A percentile compares a stretch with the other conserved stretches of the same genome.
These are phyloP conservation scores for Aspergillus fructus DNA, from an alignment of 2,329 filamentous ascomycete species.

Conservation along the genomic window DNA sequence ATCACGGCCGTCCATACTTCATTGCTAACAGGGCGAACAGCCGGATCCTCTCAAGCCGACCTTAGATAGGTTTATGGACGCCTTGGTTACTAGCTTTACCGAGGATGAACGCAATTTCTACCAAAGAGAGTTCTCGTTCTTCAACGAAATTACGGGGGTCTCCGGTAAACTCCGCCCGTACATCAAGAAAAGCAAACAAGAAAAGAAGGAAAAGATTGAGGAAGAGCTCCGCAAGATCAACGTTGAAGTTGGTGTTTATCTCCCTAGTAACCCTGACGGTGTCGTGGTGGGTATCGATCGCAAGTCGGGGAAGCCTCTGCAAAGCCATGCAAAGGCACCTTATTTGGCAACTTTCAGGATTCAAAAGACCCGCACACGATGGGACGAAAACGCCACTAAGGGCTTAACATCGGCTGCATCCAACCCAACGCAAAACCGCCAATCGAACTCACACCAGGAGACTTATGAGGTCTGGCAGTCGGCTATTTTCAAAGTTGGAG, in stretches of 20 bases:
- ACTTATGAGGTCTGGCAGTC: constrained; percentile 97
- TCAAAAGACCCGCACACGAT: constrained; percentile 63
- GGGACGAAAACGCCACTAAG: constrained; percentile 27
- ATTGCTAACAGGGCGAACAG: constrained; percentile 37
- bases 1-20: background rate
- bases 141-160: constrained; percentile 91
- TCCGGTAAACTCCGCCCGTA: constrained; percentile 94
- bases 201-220: constrained; percentile 99
- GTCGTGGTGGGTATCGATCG: constrained; percentile 97
- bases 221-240: constrained; percentile 97
- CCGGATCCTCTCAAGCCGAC: constrained; percentile 92
- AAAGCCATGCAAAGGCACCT: constrained; percentile 96
- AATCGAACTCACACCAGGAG: constrained; percentile 36
- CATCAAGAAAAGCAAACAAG: constrained; percentile 87
- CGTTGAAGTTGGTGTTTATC: constrained; percentile 93
- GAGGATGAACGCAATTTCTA: constrained; percentile 79
- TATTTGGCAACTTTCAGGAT: constrained; percentile 99
- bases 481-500: constrained; percentile 98
- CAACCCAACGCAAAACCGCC: constrained; percentile 19
- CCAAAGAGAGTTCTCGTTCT: constrained; percentile 95
- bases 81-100: constrained; percentile 80
- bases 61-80: constrained; percentile 83
- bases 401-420: constrained; percentile 27
- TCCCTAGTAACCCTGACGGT: constrained; percentile 95
- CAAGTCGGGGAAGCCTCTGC: constrained; percentile 94